Evolutionary conservation across 2,329 filamentous ascomycete genomes (phyloP), one percentile per base, ranked within the genome.

Genomic region (Pleoardoris graminearum): DNA sequence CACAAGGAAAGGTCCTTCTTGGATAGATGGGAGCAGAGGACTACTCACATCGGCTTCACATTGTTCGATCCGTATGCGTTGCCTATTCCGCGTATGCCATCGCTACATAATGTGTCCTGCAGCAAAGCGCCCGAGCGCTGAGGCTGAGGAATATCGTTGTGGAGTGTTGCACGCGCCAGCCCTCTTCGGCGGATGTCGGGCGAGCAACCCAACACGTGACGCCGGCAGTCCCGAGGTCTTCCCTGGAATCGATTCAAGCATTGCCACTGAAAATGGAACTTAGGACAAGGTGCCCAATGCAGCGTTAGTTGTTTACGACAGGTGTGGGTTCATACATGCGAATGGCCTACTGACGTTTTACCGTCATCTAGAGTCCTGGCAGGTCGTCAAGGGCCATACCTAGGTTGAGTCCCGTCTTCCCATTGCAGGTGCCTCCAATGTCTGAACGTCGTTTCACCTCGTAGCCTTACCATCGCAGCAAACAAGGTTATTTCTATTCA

Each of bases 41-140:
- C 43, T 27, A 30, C 43, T 46, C 43, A 46, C 43, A 46, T 46
- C 43, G 36, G 43, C 43, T 21, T 46, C 10, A 25, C 19, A n/a
- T 46, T 30, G 16, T 11, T 7, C 3, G 39, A 10, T 12, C 17
- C 16, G 27, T 21, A 12, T 22, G 22, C 17, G 14, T 42, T 16
- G 14, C 17, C 41, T 21, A n/a, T 10, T n/a, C 14, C 27, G 33
- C 14, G n/a, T 43, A n/a, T n/a, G 17, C 39, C 12, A 27, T 25
- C 41, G 27, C 43, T 17, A n/a, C 22, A 3, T 16, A 16, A 12
- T 25, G 22, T 14, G 21, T 5, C 32, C 17, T 12, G 22, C 14
- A 4, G 12, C 17, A n/a, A 12, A 10, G 14, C 22, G 21, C 27
- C 16, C 43, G 21, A 35, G 43, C 43, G 21, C 38, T 8, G 3